Base-by-base conservation (phyloP, 208 protist species). In the Trypanosoma lewisi region DNA sequence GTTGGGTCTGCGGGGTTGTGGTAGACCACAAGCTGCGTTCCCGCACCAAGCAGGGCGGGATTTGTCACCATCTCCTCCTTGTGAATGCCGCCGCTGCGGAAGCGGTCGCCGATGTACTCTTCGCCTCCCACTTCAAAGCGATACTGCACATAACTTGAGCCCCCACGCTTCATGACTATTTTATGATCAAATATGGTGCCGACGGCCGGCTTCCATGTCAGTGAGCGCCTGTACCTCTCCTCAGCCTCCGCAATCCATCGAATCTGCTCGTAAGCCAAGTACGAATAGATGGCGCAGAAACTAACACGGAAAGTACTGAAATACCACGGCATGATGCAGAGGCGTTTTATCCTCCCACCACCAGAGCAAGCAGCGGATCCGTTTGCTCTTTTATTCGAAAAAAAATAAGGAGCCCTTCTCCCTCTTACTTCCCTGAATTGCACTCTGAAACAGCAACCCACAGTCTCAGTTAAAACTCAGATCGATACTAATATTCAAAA, bases 151-250 rank as follows among this genome's bases (percentile, higher is more conserved):
- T 91, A 67, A 63, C 83, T 91, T 0, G 85, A 89, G 25, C 84
- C 89, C 27, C 82, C 82, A 27, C 86, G 81, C 30, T 89, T 91
- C 63, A 95, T 80, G 39, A 93, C 86, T 23, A 95, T 81, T 56
- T 91, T 88, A 74, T 95, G 89, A 63, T 95, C 84, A 63, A 89
- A 91, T 47, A 95, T 91, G 27, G 86, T 95, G 11, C 78, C 89
- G 0, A 95, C 83, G 0, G 84, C 81, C 0, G 89, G 84, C 59
- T 88, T 85, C 86, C 89, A 95, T n/a, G 86, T 91, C 50, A 72
- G 62, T 27, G 80, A 88, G 54, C 89, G 85, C 11, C 78, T 74
- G 63, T 91, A 93, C 61, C 86, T 82, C 54, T 95, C 89, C 64
- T 95, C 85, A 2, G 89, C 83, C 50, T 90, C 80, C 16, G 73